These are phyloP conservation scores for Fusarium paranaense DNA, from an alignment of 2,329 filamentous ascomycete genomes.

Conservation along the genomic window DNA sequence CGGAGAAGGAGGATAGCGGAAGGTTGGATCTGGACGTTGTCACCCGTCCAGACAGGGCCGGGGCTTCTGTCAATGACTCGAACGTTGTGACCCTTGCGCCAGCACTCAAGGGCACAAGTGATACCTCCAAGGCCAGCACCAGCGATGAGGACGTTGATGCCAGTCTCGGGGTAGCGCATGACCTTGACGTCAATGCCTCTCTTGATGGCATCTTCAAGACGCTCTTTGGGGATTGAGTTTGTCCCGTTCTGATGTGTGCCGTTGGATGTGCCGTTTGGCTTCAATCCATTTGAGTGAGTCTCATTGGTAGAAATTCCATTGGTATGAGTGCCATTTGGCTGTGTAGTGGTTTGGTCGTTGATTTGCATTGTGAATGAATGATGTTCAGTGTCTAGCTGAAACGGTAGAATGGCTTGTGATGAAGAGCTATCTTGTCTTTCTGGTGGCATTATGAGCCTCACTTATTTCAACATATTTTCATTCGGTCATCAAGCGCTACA, in stretches of 20 bases:
- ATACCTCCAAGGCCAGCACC: conserved; percentile 22
- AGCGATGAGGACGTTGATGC: conserved; percentile 21
- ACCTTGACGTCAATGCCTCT: conserved; percentile 19
- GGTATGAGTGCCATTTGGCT: not conserved
- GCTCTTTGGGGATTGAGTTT: not conserved
- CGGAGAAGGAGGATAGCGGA: conserved; percentile 26
- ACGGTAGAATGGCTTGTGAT: not conserved
- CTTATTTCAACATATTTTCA: not conserved
- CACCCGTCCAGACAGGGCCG: conserved; percentile 24
- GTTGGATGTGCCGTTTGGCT: not conserved
- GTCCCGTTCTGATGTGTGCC: not conserved
- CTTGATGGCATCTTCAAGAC: not conserved
- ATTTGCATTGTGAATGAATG: not conserved
- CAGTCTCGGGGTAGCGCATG: conserved; percentile 29
- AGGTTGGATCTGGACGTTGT: conserved; percentile 29
- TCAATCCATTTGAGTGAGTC: not conserved
- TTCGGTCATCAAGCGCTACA: not conserved
- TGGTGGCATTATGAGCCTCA: not conserved
- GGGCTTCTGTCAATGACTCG: conserved; percentile 25
- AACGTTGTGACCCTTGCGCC: conserved; percentile 32
- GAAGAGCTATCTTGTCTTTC: not conserved
- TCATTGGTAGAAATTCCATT: not conserved
- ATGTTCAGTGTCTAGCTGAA: not conserved
- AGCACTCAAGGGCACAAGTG: conserved; percentile 25
- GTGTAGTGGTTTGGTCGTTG: not conserved